phyloP scores from a whole-genome alignment of 179 eudicot genomes.

The Beta corolliflora region DNA sequence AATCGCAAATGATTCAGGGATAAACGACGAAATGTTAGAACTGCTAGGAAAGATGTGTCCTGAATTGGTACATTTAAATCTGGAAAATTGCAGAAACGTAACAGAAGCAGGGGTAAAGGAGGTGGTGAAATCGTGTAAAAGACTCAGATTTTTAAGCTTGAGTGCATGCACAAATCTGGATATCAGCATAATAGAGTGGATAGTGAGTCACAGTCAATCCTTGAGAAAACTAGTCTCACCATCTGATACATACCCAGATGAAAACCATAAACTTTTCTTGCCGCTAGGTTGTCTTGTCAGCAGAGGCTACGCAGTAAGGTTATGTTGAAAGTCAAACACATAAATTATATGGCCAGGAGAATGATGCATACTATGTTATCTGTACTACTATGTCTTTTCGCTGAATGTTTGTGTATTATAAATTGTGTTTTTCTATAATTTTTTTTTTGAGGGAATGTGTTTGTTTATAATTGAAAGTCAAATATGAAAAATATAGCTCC shows the following conservation, averaged over 20 bases:
- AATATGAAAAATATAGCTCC: too few species aligned
- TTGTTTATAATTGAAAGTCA: too few species aligned
- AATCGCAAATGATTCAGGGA: too few species aligned
- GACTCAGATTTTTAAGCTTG: slow-evolving; percentile 24
- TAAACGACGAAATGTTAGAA: slow-evolving; percentile 17
- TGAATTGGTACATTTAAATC: slow-evolving; percentile 22
- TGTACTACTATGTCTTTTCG: too few species aligned
- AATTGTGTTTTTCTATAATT: too few species aligned
- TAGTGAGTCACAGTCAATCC: slow-evolving; percentile 23
- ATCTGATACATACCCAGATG: slow-evolving; percentile 14
- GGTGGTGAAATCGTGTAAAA: slow-evolving; percentile 36
- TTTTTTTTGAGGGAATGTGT: too few species aligned
- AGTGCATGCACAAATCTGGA: slow-evolving; percentile 23
- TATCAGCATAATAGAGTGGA: slow-evolving; percentile 17
- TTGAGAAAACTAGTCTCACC: neutral
- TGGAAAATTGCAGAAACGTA: slow-evolving; percentile 17
- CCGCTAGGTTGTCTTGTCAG: slow-evolving; percentile 24
- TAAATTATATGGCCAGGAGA: too few species aligned
- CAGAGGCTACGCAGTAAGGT: neutral
- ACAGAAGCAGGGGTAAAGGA: slow-evolving; percentile 35
- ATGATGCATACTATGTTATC: too few species aligned
- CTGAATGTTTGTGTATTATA: too few species aligned
- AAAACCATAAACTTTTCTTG: slow-evolving; percentile 18
- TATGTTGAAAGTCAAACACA: too few species aligned
- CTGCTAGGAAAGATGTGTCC: slow-evolving; percentile 26